Evolutionary conservation across 1,284 basidiomycete genomes (phyloP).

Genomic region (Coriolopsis trogii): DNA sequence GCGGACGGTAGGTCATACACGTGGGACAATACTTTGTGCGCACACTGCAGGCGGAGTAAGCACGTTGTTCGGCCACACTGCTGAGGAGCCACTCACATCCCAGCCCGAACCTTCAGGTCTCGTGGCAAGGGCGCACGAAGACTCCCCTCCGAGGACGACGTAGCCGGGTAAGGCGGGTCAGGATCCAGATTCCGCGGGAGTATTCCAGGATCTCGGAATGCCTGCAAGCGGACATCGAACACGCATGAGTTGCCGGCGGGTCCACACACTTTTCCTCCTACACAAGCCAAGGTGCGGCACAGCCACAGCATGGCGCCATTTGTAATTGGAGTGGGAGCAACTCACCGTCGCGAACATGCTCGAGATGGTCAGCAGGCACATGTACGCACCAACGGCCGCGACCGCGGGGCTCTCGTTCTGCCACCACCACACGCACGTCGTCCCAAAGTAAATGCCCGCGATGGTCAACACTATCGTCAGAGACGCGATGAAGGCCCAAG

Average conservation of each 20-base stretch:
- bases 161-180: slow-evolving; percentile 74
- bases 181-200: slow-evolving; percentile 84
- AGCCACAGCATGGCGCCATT: slow-evolving; percentile 18
- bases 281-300: slow-evolving; percentile 15
- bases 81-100: slow-evolving; percentile 57
- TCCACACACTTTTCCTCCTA: background rate
- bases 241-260: slow-evolving; percentile 12
- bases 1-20: slow-evolving; percentile 88
- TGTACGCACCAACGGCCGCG: slow-evolving; percentile 74
- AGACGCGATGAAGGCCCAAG: slow-evolving; percentile 74
- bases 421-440: slow-evolving; percentile 90
- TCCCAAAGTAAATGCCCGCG: slow-evolving; percentile 80
- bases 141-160: slow-evolving; percentile 61
- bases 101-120: slow-evolving; percentile 78
- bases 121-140: slow-evolving; percentile 72
- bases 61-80: background rate
- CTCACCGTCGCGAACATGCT: slow-evolving; percentile 78
- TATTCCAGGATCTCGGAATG: slow-evolving; percentile 88
- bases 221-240: slow-evolving; percentile 43
- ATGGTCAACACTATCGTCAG: slow-evolving; percentile 67
- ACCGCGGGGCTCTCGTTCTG: slow-evolving; percentile 73
- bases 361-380: slow-evolving; percentile 74
- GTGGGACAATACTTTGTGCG: slow-evolving; percentile 91
- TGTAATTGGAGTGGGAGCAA: slow-evolving; percentile 13
- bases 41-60: slow-evolving; percentile 54